These are phyloP conservation scores for Sugiyamaella americana DNA, from an alignment of 805 yeast species.

Conservation along the genomic window DNA sequence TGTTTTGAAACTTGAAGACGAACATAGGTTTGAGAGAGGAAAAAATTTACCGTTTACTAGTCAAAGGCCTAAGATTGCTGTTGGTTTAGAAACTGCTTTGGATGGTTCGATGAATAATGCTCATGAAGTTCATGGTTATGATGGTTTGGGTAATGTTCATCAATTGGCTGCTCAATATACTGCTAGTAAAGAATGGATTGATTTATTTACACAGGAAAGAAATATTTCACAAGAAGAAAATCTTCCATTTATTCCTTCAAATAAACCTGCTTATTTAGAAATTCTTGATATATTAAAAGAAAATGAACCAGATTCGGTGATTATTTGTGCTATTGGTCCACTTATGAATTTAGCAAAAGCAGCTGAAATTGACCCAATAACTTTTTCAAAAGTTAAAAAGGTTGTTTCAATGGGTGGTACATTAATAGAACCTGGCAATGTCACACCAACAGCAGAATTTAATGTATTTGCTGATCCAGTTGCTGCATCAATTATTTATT, in stretches of 20 bases:
- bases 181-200: conserved; percentile 27
- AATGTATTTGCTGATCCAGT: conserved; percentile 37
- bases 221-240: conserved; percentile 9
- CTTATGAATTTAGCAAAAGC: conserved; percentile 38
- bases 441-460: conserved; percentile 39
- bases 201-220: conserved; percentile 20
- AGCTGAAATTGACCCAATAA: conserved; percentile 33
- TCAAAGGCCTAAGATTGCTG: conserved; percentile 31
- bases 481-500: conserved; percentile 36
- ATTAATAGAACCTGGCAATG: conserved; percentile 33
- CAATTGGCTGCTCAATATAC: conserved; percentile 32
- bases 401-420: conserved; percentile 39
- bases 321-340: conserved; percentile 37
- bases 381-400: conserved; percentile 33
- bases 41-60: conserved; percentile 13
- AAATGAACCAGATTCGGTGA: conserved; percentile 34
- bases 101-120: conserved; percentile 32
- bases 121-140: conserved; percentile 37
- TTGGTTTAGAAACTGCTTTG: conserved; percentile 31
- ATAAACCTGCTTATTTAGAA: conserved; percentile 29
- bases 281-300: conserved; percentile 32
- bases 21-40: conserved; percentile 20
- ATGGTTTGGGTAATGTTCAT: conserved; percentile 39
- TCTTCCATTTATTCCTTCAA: conserved; percentile 29
- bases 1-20: conserved; percentile 31